Evolutionary conservation across 2,329 filamentous ascomycete genomes (phyloP).

Genomic region (Escovopsis sp.): DNA sequence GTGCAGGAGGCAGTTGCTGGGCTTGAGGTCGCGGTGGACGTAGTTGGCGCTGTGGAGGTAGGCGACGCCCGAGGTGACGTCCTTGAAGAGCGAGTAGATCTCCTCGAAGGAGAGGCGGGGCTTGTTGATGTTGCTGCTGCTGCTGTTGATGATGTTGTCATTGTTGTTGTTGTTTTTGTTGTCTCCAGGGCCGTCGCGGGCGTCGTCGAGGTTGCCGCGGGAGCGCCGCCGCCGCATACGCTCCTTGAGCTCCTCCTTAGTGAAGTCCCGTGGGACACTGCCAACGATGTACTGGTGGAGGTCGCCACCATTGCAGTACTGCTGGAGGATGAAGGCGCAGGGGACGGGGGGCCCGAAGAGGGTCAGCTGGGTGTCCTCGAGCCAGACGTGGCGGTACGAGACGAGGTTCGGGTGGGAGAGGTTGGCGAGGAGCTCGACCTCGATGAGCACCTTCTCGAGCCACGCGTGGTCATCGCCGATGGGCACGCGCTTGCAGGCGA

Average conservation of each 20-base stretch:
- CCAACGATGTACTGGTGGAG: slow-evolving; percentile 76
- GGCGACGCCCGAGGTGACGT: slow-evolving; percentile 81
- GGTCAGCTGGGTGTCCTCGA: slow-evolving; percentile 73
- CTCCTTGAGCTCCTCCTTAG: slow-evolving; percentile 78
- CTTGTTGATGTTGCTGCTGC: too few species aligned
- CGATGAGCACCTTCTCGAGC: slow-evolving; percentile 84
- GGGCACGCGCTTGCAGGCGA: slow-evolving; percentile 92
- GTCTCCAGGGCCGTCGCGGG: slow-evolving; percentile 26
- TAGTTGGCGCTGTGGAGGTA: slow-evolving; percentile 86
- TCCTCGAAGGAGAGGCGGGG: slow-evolving; percentile 58
- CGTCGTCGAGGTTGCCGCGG: slow-evolving; percentile 55
- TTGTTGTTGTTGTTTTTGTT: too few species aligned
- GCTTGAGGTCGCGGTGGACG: slow-evolving; percentile 91
- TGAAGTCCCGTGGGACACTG: slow-evolving; percentile 43
- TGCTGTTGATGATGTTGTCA: too few species aligned
- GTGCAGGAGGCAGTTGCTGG: slow-evolving; percentile 86
- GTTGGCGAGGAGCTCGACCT: slow-evolving; percentile 83
- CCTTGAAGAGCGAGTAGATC: slow-evolving; percentile 91
- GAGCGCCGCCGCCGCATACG: slow-evolving; percentile 63
- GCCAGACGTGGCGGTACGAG: slow-evolving; percentile 93
- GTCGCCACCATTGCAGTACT: slow-evolving; percentile 92
- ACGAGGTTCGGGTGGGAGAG: slow-evolving; percentile 91
- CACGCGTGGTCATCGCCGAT: slow-evolving; percentile 89
- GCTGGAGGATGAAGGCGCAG: slow-evolving; percentile 91
- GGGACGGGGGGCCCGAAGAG: slow-evolving; percentile 83